phyloP scores from a whole-genome alignment of 176 grass and related monocot species.

The Oryza punctata region DNA sequence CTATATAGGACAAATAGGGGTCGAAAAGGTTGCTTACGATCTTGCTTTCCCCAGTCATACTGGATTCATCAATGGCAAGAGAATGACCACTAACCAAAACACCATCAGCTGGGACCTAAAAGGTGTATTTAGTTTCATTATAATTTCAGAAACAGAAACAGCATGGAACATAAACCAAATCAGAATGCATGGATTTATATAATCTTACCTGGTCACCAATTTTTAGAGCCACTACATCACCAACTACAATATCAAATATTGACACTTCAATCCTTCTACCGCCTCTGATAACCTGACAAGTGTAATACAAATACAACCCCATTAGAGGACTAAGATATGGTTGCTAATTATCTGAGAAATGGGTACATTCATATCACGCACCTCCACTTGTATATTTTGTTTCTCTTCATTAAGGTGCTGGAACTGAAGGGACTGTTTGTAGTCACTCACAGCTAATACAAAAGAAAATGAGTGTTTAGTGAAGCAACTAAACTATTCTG shows the following conservation, averaged over 20 bases:
- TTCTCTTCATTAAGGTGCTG: slow-evolving; percentile 95
- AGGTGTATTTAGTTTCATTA: slow-evolving; percentile 24
- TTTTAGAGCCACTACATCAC: slow-evolving; percentile 89
- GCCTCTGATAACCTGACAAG: slow-evolving; percentile 79
- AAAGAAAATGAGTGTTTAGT: slow-evolving; percentile 32
- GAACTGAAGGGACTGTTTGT: slow-evolving; percentile 92
- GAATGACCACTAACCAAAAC: slow-evolving; percentile 78
- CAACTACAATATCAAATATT: slow-evolving; percentile 96
- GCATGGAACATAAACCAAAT: slow-evolving; percentile 33
- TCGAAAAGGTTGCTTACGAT: slow-evolving; percentile 63
- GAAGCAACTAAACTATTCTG: slow-evolving; percentile 7
- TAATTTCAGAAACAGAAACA: slow-evolving; percentile 29
- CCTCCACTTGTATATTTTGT: slow-evolving; percentile 91
- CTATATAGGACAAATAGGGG: background rate
- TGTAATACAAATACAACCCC: slow-evolving; percentile 21
- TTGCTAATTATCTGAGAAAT: slow-evolving; percentile 12
- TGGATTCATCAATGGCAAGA: slow-evolving; percentile 97
- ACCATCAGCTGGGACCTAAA: slow-evolving; percentile 93
- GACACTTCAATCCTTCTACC: slow-evolving; percentile 77
- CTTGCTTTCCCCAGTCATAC: slow-evolving; percentile 99
- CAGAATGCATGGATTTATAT: slow-evolving; percentile 13
- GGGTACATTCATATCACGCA: slow-evolving; percentile 40
- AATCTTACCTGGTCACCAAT: slow-evolving; percentile 91
- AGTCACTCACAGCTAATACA: slow-evolving; percentile 78
- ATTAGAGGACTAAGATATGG: slow-evolving; percentile 27